phyloP scores from a whole-genome alignment of 139 green algal species.

The Chlorella sp. region DNA sequence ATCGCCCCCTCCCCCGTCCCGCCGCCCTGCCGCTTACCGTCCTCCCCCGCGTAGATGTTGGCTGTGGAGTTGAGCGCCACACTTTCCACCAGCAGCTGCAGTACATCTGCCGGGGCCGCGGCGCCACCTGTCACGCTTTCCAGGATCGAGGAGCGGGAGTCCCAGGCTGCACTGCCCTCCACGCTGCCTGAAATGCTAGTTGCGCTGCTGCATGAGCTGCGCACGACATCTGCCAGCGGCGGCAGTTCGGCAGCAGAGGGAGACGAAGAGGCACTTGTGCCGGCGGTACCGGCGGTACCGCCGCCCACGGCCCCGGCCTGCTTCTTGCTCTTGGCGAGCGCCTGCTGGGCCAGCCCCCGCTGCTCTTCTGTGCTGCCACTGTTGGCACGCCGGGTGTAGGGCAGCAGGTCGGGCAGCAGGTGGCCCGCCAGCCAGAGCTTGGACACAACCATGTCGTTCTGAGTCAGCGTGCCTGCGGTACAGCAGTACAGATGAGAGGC shows the following conservation, averaged over 20 bases:
- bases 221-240: background rate
- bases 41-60: slow-evolving; percentile 31
- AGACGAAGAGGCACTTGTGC: background rate
- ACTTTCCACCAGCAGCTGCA: slow-evolving; percentile 39
- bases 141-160: background rate
- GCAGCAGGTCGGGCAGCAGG: slow-evolving; percentile 5
- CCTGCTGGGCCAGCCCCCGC: background rate
- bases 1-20: too few relatives aligned
- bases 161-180: background rate
- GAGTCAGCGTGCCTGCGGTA: slow-evolving; percentile 81
- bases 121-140: background rate
- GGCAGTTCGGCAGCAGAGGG: background rate
- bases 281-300: background rate
- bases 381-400: background rate
- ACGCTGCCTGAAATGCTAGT: background rate
- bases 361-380: background rate
- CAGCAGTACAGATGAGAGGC: background rate
- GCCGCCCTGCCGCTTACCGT: background rate
- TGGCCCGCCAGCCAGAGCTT: slow-evolving; percentile 64
- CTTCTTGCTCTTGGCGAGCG: background rate
- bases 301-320: background rate
- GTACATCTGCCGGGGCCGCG: slow-evolving; percentile 8
- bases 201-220: background rate
- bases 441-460: slow-evolving; percentile 83
- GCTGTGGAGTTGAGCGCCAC: slow-evolving; percentile 79